phyloP scores from a whole-genome alignment of 768 basidiomycete genomes.

The Lanmaoa rubissima region DNA sequence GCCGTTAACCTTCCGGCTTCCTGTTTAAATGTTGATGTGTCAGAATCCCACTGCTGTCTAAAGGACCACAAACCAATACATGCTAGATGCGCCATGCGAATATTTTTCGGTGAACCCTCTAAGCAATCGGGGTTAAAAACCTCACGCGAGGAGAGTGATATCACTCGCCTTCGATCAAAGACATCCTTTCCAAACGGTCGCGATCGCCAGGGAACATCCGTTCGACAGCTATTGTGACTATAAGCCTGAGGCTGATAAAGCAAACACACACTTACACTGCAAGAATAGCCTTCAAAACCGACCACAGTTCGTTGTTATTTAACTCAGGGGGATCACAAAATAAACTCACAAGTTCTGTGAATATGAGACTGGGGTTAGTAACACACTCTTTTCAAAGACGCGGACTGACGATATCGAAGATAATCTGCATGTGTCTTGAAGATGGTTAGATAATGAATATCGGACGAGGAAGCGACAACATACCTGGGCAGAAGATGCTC shows the following conservation, averaged over 20 bases:
- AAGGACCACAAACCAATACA: constrained; percentile 55
- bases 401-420: constrained; percentile 76
- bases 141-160: not conserved
- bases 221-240: constrained; percentile 61
- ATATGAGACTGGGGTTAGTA: constrained; percentile 13
- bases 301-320: not conserved
- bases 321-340: not conserved
- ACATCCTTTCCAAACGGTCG: constrained; percentile 81
- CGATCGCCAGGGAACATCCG: constrained; percentile 86
- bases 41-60: not conserved
- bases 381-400: not conserved
- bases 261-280: constrained; percentile 47
- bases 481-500: constrained; percentile 80
- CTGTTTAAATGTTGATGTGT: constrained; percentile 30
- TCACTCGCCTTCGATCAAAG: constrained; percentile 77
- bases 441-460: not conserved
- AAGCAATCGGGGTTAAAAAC: not conserved
- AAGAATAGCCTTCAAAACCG: constrained; percentile 46
- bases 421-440: constrained; percentile 81
- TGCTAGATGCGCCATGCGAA: constrained; percentile 91
- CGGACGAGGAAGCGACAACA: constrained; percentile 11
- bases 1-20: constrained; percentile 87
- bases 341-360: constrained; percentile 38
- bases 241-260: not conserved
- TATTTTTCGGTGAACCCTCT: constrained; percentile 85